Evolutionary conservation across 495 filamentous ascomycete genomes (phyloP), one percentile per base, ranked within the genome.

Genomic region (Aspergillus bertholletiae): DNA sequence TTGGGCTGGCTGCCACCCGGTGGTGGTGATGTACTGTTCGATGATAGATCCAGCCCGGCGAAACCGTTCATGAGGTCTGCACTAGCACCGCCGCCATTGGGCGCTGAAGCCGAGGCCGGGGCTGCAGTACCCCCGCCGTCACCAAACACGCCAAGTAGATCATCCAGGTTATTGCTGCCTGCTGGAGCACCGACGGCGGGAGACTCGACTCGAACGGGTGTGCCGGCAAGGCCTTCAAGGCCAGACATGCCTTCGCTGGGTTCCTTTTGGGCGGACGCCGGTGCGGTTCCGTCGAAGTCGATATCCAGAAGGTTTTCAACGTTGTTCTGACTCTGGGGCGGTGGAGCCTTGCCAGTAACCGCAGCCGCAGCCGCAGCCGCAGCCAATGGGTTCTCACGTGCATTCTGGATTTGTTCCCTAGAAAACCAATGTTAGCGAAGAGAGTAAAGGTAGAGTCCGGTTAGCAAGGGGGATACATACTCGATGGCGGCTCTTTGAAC

Each of bases 271-370:
- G 91, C 82, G 17, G 87, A 92, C 13, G 94, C 94, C 0, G 94
- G 95, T 21, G 90, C 94, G 5, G 88, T 86, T 26, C 94, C 95
- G 65, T 97, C 94, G 69, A 97, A 97, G 74, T 98, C 94, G 63
- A 98, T 97, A 70, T 98, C 94, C 52, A 98, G 81, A 30, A 98
- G 79, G 63, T 97, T 98, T 68, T 98, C 94, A 56, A 89, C 83
- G 66, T 96, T 96, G 75, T 63, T 86, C 71, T 92, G 86, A 18
- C 78, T 53, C 55, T 79, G 75, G 22, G 75, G 63, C 27, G 76
- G 66, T 24, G 76, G 65, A 7, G 78, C 60, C 23, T 74, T 69
- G 45, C 85, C 84, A 26, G 77, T 75, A 20, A 82, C 83, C 5
- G 85, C 85, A 0, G 86, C 87, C 3, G 86, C 86, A 0, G 88